Percentiles rank a stretch among this genome's conserved stretches.
Conservation (phyloP, 306 rosid species). For the Cicer yamashitae region DNA sequence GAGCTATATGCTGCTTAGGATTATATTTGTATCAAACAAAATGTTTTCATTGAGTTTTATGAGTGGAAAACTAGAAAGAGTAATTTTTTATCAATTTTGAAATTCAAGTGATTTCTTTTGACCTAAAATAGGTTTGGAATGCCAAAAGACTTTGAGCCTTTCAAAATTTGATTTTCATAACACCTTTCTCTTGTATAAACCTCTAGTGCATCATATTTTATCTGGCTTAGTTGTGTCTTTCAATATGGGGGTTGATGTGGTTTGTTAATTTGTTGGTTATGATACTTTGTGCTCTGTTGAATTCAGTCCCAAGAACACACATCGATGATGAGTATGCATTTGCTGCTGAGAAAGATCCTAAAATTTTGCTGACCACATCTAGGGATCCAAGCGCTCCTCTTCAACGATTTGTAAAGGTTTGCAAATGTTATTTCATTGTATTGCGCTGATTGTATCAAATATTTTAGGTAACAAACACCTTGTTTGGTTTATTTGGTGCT, state of each 20-base stretch:
- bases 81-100: neutral
- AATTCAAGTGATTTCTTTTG: neutral
- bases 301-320: conserved; percentile 73
- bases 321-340: conserved; percentile 92
- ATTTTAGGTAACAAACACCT: neutral
- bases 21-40: neutral
- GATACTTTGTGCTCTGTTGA: conserved; percentile 12
- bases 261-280: conserved; percentile 12
- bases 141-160: conserved; percentile 8
- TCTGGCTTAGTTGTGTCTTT: conserved; percentile 11
- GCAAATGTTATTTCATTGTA: conserved; percentile 7
- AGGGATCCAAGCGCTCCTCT: conserved; percentile 93
- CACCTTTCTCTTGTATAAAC: neutral
- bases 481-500: neutral
- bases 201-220: neutral
- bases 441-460: neutral
- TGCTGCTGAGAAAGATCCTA: conserved; percentile 81
- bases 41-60: neutral
- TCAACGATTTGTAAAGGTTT: conserved; percentile 89
- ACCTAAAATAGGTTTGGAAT: conserved; percentile 18
- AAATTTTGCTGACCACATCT: conserved; percentile 85
- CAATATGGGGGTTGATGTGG: conserved; percentile 23
- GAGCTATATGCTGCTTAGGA: neutral
- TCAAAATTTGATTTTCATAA: neutral
- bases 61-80: neutral